Evolutionary conservation across 2,329 filamentous ascomycete species (phyloP).

Genomic region (Cordyceps sp.): DNA sequence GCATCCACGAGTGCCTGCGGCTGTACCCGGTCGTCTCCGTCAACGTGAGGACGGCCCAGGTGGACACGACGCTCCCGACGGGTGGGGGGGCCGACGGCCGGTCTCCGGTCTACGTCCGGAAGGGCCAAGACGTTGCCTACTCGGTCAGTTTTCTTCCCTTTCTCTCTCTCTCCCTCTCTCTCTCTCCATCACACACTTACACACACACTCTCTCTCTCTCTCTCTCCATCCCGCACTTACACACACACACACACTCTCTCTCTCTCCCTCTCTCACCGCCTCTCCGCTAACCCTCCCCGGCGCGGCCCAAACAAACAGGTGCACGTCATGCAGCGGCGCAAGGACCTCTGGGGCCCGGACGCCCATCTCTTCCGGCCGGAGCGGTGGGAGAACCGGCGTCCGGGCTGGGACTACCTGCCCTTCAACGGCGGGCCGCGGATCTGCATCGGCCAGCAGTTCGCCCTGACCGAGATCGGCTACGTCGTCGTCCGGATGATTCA

Average conservation of each 20-base stretch:
- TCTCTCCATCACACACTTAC: not conserved
- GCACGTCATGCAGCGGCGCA: conserved; percentile 18
- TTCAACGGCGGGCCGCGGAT: conserved; percentile 12
- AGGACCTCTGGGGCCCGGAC: conserved; percentile 21
- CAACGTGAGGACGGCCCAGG: conserved; percentile 7
- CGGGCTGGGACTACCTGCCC: conserved; percentile 11
- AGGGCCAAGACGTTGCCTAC: conserved; percentile 26
- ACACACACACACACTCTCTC: no score
- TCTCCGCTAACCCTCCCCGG: no score
- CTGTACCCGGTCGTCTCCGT: conserved; percentile 9
- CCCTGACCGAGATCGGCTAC: conserved; percentile 9
- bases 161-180: no score
- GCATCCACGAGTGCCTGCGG: conserved; percentile 8
- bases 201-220: no score
- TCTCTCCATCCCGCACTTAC: no score
- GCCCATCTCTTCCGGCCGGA: conserved; percentile 23
- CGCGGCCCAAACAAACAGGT: conserved; percentile 5
- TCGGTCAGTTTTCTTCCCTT: conserved; percentile 3
- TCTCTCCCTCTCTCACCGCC: no score
- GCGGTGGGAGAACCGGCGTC: conserved; percentile 14
- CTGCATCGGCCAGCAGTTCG: conserved; percentile 12
- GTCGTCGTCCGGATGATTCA: conserved; percentile 8
- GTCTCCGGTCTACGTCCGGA: conserved; percentile 29
- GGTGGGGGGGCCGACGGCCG: conserved; percentile 32
- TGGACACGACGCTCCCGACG: conserved; percentile 29